Percentiles rank a stretch among this genome's conserved stretches.
Conservation (phyloP, 1,284 basidiomycete genomes). For the Sporisorium iseilematis-ciliati region DNA sequence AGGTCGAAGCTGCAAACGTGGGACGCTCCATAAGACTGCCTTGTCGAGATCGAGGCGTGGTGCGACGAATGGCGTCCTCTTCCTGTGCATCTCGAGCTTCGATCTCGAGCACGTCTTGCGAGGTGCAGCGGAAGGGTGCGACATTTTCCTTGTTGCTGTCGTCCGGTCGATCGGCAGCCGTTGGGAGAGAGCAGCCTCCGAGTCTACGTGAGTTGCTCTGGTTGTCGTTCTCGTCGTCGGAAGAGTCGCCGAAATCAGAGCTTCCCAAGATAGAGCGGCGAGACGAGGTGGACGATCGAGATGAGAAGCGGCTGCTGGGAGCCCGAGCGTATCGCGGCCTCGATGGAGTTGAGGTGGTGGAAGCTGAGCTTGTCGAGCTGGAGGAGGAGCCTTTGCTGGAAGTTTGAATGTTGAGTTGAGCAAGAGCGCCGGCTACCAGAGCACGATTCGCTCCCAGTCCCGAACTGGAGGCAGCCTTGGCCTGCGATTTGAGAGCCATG, state of each 20-base stretch:
- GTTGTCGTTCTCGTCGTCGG: slow-evolving; percentile 47
- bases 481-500: slow-evolving; percentile 27
- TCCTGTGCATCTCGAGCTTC: slow-evolving; percentile 52
- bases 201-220: slow-evolving; percentile 23
- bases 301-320: slow-evolving; percentile 26
- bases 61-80: slow-evolving; percentile 54
- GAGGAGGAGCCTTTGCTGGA: slow-evolving; percentile 23
- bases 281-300: slow-evolving; percentile 30
- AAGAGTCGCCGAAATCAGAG: slow-evolving; percentile 48
- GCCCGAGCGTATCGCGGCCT: slow-evolving; percentile 24
- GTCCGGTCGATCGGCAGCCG: slow-evolving; percentile 37
- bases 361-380: slow-evolving; percentile 13
- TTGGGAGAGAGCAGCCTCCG: slow-evolving; percentile 50
- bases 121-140: slow-evolving; percentile 59
- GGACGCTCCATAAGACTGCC: slow-evolving; percentile 50
- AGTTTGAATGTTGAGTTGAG: slow-evolving; percentile 30
- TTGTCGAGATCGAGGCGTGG: slow-evolving; percentile 31
- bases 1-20: slow-evolving; percentile 12
- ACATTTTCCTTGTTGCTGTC: slow-evolving; percentile 69
- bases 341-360: slow-evolving; percentile 23
- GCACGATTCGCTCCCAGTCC: slow-evolving; percentile 11
- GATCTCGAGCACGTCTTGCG: slow-evolving; percentile 32
- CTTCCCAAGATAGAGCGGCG: slow-evolving; percentile 47
- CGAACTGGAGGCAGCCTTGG: slow-evolving; percentile 11
- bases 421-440: slow-evolving; percentile 27